Evolutionary conservation across 1,284 basidiomycete species (phyloP).

Genomic region (Pyrrhoderma lamaoense): DNA sequence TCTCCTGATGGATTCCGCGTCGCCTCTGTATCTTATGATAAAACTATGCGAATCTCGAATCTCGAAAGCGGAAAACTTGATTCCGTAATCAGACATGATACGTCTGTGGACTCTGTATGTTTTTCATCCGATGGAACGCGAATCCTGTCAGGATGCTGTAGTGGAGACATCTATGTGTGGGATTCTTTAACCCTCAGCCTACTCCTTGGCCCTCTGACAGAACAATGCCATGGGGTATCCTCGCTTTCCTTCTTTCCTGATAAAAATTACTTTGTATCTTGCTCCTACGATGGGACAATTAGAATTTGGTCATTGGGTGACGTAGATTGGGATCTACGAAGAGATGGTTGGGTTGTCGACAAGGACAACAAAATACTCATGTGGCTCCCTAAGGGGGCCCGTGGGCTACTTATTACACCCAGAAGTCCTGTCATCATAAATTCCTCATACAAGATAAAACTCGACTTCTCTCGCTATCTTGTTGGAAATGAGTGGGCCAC

Average conservation of each 20-base stretch:
- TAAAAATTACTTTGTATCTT: not conserved
- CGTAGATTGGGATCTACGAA: too few species aligned
- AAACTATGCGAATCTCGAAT: not conserved
- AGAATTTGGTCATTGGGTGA: not conserved
- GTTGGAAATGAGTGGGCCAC: too few species aligned
- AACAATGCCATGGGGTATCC: not conserved
- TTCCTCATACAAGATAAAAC: too few species aligned
- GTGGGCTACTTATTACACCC: too few species aligned
- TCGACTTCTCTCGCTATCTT: too few species aligned
- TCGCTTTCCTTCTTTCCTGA: not conserved
- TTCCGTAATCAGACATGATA: not conserved
- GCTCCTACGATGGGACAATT: not conserved
- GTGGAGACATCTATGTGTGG: not conserved
- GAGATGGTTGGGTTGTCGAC: not conserved
- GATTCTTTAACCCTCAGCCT: not conserved
- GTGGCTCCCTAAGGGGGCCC: too few species aligned
- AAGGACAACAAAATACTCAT: too few species aligned
- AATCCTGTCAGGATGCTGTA: not conserved
- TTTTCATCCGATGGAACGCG: conserved; percentile 4
- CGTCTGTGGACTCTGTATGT: not conserved
- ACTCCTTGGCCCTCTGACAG: not conserved
- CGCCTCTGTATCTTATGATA: conserved; percentile 19
- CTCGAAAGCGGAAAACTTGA: not conserved
- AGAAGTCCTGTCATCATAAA: too few species aligned
- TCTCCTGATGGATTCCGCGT: conserved; percentile 17